Base-by-base conservation (phyloP, 495 filamentous ascomycete genomes). In the Hypoxylon rickii region DNA sequence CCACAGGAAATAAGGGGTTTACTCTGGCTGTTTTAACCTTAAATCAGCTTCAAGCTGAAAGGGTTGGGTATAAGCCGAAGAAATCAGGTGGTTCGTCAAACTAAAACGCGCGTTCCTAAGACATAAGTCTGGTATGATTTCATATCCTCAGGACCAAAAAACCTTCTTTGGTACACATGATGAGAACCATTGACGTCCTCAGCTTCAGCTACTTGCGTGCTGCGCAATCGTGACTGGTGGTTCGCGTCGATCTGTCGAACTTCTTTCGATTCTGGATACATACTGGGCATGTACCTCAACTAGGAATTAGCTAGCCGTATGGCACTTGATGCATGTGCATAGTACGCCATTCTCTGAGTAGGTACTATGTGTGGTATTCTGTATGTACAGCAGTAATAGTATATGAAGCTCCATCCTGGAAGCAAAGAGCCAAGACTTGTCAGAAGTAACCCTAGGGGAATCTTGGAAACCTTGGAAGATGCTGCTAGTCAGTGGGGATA, bases 391-490 rank as follows among this genome's bases (percentile, higher is more conserved):
- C n/a, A n/a, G n/a, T n/a, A n/a, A n/a, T n/a, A n/a, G n/a, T n/a
- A n/a, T n/a, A n/a, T n/a, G n/a, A n/a, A n/a, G n/a, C n/a, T n/a
- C n/a, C n/a, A n/a, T n/a, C n/a, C n/a, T n/a, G n/a, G n/a, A n/a
- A n/a, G 13, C 33, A 34, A 21, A 54, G 38, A 40, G 58, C 58
- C 58, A 62, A 62, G 58, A 42, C 58, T 62, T 52, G 47, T 62
- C 52, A 62, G 31, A 48, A 57, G 48, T 48, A 22, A 62, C 52
- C 52, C 52, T 57, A 57, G 57, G 49, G 40, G 43, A 45, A 48
- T n/a, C 3, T 18, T 15, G 42, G 21, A 10, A 29, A 29, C 24
- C 24, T 29, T 29, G 24, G 10, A 10, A 29, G 24, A 29, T 29
- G 10, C 4, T n/a, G n/a, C n/a, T n/a, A n/a, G n/a, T n/a, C n/a